Percentiles rank a stretch among this genome's conserved stretches.
Evolutionary conservation across 2,329 filamentous ascomycete species (phyloP).

Genomic region (Didymella pinodella): DNA sequence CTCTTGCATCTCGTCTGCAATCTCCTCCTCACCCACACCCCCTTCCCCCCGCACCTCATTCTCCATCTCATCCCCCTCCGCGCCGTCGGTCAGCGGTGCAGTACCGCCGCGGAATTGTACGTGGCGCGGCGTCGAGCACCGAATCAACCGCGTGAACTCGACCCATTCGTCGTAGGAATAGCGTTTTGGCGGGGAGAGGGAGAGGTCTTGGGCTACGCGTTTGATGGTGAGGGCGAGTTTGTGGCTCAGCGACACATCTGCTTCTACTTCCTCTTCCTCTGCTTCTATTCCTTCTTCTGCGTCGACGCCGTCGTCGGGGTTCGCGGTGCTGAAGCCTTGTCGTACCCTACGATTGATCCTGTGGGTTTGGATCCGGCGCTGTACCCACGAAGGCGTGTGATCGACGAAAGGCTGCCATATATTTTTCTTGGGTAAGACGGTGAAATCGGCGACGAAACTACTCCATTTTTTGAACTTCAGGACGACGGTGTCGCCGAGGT

Average conservation of each 20-base stretch:
- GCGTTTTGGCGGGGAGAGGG: constrained; percentile 63
- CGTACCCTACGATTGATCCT: constrained; percentile 53
- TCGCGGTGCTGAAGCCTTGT: constrained; percentile 56
- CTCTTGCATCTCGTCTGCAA: constrained; percentile 38
- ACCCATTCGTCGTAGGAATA: constrained; percentile 90
- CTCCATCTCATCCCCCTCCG: constrained; percentile 42
- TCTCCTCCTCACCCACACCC: no score
- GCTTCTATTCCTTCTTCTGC: constrained; percentile 13
- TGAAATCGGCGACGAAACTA: constrained; percentile 68
- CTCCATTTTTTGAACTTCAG: constrained; percentile 69
- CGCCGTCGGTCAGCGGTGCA: constrained; percentile 10
- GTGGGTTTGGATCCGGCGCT: constrained; percentile 48
- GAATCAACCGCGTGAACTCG: constrained; percentile 79
- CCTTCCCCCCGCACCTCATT: constrained; percentile 48
- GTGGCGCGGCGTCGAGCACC: constrained; percentile 54
- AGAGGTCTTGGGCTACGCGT: constrained; percentile 69
- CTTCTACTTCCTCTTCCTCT: no score
- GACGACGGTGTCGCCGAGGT: constrained; percentile 80
- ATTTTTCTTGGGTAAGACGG: constrained; percentile 67
- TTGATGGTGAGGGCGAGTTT: constrained; percentile 74
- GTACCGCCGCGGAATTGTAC: neutral
- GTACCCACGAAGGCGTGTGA: constrained; percentile 53
- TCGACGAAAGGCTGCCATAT: constrained; percentile 62
- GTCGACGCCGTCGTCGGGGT: constrained; percentile 35
- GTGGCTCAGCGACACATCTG: no score